Conservation (phyloP, 2,329 filamentous ascomycete species). For the Blastomyces parvus region DNA sequence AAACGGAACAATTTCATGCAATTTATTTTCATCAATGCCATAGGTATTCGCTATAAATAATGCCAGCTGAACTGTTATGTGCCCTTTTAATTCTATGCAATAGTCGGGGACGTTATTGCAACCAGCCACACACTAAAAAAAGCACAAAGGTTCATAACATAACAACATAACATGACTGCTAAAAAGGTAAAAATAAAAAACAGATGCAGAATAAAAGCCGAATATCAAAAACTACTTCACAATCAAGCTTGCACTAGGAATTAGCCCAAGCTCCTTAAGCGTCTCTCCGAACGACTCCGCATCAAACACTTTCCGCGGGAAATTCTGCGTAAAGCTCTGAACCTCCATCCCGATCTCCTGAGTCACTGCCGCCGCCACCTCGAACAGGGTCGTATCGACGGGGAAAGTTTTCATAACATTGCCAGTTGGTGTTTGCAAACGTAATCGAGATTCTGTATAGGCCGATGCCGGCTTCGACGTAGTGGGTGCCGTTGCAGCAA, state of each 20-base stretch:
- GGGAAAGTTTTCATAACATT: conserved; percentile 81
- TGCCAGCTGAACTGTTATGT: background rate
- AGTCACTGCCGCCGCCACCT: conserved; percentile 69
- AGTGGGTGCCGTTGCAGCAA: conserved; percentile 12
- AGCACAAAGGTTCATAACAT: background rate
- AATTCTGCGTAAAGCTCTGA: conserved; percentile 72
- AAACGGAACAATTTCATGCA: background rate
- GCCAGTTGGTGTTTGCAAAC: conserved; percentile 66
- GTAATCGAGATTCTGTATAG: conserved; percentile 70
- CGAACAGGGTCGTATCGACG: conserved; percentile 83
- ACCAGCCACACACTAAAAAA: background rate
- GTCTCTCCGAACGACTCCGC: conserved; percentile 77
- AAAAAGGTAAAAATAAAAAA: background rate
- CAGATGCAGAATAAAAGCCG: background rate
- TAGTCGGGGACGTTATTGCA: background rate
- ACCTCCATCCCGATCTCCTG: conserved; percentile 62
- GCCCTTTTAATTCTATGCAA: background rate
- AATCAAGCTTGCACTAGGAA: conserved; percentile 83
- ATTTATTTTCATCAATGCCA: background rate
- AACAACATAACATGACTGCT: background rate
- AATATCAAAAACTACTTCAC: conserved; percentile 39
- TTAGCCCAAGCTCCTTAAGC: conserved; percentile 80
- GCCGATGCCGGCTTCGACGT: conserved; percentile 55
- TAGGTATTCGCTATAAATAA: background rate
- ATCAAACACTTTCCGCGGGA: conserved; percentile 72